These are phyloP conservation scores for Sporobolomyces pararoseus DNA, from an alignment of 768 basidiomycete species.

Conservation along the genomic window DNA sequence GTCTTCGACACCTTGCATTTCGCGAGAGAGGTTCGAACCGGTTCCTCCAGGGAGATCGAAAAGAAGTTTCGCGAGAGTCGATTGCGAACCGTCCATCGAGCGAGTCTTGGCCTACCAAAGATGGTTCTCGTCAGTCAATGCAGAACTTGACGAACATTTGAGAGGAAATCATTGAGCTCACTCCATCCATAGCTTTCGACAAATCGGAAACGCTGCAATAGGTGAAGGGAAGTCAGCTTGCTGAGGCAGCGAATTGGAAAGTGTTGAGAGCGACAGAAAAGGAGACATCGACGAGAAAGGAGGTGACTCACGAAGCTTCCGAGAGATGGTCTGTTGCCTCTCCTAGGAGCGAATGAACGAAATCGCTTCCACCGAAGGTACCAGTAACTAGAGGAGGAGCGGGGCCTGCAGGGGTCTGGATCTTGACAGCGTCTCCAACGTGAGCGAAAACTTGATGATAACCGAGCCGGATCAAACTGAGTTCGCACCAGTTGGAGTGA, in stretches of 20 bases:
- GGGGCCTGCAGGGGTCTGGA: conserved; percentile 70
- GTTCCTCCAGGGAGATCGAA: conserved; percentile 62
- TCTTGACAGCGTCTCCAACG: conserved; percentile 71
- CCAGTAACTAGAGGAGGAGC: conserved; percentile 73
- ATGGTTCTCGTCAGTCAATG: conserved; percentile 28
- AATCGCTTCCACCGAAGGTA: conserved; percentile 56
- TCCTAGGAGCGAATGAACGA: conserved; percentile 45
- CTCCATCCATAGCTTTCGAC: conserved; percentile 69
- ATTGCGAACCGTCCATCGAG: conserved; percentile 46
- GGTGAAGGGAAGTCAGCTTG: neutral
- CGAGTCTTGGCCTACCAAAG: conserved; percentile 45
- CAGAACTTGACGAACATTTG: too few species aligned
- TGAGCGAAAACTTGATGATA: conserved; percentile 75
- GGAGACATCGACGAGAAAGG: neutral
- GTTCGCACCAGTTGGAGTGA: conserved; percentile 73
- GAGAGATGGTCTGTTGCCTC: conserved; percentile 57
- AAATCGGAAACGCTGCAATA: conserved; percentile 64
- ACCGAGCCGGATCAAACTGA: conserved; percentile 70
- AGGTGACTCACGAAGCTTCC: conserved; percentile 51
- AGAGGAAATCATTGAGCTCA: too few species aligned
- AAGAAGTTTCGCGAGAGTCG: conserved; percentile 60
- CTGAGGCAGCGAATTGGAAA: neutral
- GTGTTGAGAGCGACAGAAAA: neutral
- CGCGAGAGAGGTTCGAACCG: conserved; percentile 41
- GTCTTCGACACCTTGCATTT: conserved; percentile 60